These are phyloP conservation scores for Rhododendron vialii DNA, from an alignment of 148 eudicot genomes.

Conservation along the genomic window DNA sequence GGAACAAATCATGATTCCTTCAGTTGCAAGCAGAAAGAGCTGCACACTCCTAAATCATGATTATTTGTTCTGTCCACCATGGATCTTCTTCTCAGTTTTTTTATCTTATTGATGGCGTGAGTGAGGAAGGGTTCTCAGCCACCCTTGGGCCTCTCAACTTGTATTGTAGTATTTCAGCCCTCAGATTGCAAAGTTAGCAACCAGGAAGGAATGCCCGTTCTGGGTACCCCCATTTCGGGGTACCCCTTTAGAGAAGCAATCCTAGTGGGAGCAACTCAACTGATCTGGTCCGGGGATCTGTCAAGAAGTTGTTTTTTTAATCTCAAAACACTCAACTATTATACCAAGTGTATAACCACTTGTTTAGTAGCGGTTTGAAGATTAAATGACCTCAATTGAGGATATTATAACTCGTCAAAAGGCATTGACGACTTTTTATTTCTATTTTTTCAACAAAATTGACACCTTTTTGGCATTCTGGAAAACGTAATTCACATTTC, in stretches of 20 bases:
- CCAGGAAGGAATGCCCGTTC: background rate
- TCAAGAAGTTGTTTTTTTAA: background rate
- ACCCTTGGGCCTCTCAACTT: background rate
- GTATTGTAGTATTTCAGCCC: background rate
- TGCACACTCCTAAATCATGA: background rate
- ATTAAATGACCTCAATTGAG: background rate
- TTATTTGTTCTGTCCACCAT: background rate
- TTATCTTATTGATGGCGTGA: background rate
- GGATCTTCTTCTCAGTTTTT: background rate
- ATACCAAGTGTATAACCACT: background rate
- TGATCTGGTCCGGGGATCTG: background rate
- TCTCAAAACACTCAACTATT: background rate
- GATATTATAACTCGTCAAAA: background rate
- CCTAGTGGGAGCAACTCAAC: background rate
- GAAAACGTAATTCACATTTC: background rate
- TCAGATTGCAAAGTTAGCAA: background rate
- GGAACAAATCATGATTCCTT: background rate
- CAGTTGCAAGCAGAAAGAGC: background rate
- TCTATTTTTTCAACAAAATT: too few relatives aligned
- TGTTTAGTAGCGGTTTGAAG: background rate
- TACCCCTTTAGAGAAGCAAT: background rate
- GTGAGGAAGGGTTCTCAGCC: background rate
- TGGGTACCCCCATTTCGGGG: background rate
- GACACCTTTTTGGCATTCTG: background rate
- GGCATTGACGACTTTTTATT: background rate